These are phyloP conservation scores for Nigrograna mackinnonii DNA, from an alignment of 2,329 filamentous ascomycete species.

Conservation along the genomic window DNA sequence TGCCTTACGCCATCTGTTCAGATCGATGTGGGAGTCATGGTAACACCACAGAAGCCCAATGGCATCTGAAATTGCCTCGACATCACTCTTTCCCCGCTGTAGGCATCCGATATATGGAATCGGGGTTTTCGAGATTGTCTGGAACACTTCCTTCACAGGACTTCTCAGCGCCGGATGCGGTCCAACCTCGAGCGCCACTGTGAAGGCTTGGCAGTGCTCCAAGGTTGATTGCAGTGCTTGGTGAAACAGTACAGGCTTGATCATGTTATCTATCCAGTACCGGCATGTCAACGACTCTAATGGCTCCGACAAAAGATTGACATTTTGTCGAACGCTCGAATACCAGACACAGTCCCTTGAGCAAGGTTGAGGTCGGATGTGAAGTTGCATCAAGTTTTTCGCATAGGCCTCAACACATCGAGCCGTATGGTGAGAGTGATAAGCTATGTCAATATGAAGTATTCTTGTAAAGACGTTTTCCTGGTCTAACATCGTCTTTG, in stretches of 20 bases:
- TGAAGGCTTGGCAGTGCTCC: not conserved
- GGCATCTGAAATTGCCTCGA: not conserved
- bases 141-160: slow-evolving; percentile 1
- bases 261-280: slow-evolving; percentile 2
- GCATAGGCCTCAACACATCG: not conserved
- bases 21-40: not conserved
- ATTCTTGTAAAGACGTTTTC: slow-evolving; percentile 42
- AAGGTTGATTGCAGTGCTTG: not conserved
- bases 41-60: slow-evolving; percentile 1
- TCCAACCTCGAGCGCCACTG: not conserved
- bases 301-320: not conserved
- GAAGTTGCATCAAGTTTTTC: not conserved
- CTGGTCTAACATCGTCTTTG: slow-evolving; percentile 31
- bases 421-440: slow-evolving; percentile 46
- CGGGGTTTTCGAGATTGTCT: not conserved
- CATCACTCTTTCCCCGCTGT: not conserved
- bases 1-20: not conserved
- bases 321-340: slow-evolving; percentile 5
- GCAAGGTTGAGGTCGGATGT: not conserved
- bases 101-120: not conserved
- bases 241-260: not conserved
- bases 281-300: not conserved
- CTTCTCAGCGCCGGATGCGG: not conserved
- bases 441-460: slow-evolving; percentile 48
- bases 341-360: not conserved